phyloP scores from a whole-genome alignment of 108 stramenopile genomes.

The Pelagomonas calceolata region DNA sequence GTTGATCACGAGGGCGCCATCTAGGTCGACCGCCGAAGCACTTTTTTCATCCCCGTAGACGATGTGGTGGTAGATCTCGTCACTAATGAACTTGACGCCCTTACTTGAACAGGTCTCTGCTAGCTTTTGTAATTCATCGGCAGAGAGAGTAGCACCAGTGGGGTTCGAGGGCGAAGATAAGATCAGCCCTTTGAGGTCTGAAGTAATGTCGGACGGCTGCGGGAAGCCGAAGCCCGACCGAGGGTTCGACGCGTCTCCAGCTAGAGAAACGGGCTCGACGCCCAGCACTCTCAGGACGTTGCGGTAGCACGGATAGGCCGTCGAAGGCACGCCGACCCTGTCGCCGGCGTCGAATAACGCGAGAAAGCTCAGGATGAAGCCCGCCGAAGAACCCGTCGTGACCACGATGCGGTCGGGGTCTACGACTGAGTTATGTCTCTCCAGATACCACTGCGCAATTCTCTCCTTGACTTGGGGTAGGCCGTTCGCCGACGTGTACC shows the following conservation, averaged over 20 bases:
- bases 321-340: slow-evolving; percentile 59
- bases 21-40: slow-evolving; percentile 63
- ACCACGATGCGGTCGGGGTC: slow-evolving; percentile 49
- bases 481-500: slow-evolving; percentile 83
- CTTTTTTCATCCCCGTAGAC: slow-evolving; percentile 60
- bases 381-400: slow-evolving; percentile 73
- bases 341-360: slow-evolving; percentile 76
- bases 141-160: slow-evolving; percentile 71
- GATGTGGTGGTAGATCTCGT: slow-evolving; percentile 91
- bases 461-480: slow-evolving; percentile 48
- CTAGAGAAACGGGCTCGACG: slow-evolving; percentile 47
- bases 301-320: slow-evolving; percentile 85
- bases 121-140: slow-evolving; percentile 59
- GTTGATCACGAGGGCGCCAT: slow-evolving; percentile 67
- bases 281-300: slow-evolving; percentile 70
- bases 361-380: slow-evolving; percentile 71
- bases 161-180: slow-evolving; percentile 70
- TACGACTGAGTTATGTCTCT: slow-evolving; percentile 34
- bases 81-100: slow-evolving; percentile 68
- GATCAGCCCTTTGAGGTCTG: slow-evolving; percentile 60
- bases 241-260: not conserved
- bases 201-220: not conserved
- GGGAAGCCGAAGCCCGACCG: not conserved
- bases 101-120: slow-evolving; percentile 64
- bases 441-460: slow-evolving; percentile 55